Conservation (phyloP, 768 basidiomycete genomes). For the Lactarius deliciosus region DNA sequence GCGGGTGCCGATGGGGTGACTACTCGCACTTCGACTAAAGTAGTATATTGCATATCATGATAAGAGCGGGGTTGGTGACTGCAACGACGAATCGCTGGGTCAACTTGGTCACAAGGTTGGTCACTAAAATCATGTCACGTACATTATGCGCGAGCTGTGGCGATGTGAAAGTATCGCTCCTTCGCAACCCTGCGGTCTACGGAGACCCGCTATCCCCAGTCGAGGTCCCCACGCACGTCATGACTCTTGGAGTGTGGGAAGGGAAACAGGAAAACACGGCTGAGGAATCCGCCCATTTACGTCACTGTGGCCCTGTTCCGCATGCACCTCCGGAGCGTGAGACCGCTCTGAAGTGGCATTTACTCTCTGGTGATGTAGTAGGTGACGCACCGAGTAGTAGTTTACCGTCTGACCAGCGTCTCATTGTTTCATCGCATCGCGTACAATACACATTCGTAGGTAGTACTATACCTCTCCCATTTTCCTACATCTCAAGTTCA, state of each 20-base stretch:
- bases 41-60: neutral
- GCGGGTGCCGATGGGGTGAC: neutral
- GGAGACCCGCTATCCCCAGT: neutral
- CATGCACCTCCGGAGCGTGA: neutral
- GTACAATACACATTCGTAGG: neutral
- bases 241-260: neutral
- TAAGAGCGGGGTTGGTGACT: neutral
- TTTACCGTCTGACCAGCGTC: neutral
- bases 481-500: conserved; percentile 2
- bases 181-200: neutral
- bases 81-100: neutral
- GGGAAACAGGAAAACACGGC: neutral
- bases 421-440: neutral
- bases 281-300: neutral
- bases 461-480: neutral
- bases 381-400: neutral
- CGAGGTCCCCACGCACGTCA: neutral
- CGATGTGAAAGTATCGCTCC: too few relatives aligned
- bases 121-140: neutral
- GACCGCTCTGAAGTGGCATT: neutral
- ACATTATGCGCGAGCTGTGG: neutral
- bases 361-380: neutral
- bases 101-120: neutral
- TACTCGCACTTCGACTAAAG: neutral
- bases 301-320: too few relatives aligned